A percentile compares a stretch with the other conserved stretches of the same genome.
phyloP scores from a whole-genome alignment of 768 basidiomycete species.

The Boletus subparvulus region DNA sequence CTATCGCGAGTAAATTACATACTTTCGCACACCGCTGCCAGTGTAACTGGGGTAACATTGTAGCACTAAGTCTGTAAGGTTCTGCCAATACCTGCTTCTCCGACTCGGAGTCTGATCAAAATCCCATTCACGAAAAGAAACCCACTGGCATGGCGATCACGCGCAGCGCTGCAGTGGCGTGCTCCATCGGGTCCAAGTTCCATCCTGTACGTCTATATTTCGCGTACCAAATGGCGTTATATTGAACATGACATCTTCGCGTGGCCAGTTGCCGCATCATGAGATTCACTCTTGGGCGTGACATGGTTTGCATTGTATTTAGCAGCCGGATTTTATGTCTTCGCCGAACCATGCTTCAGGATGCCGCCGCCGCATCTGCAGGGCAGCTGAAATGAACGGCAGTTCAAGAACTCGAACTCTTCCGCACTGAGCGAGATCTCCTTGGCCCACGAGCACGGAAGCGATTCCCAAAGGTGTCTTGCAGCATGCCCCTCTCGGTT shows the following conservation, averaged over 20 bases:
- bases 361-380: not conserved
- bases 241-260: not conserved
- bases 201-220: not conserved
- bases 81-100: not conserved
- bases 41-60: no score
- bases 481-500: no score
- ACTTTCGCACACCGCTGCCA: no score
- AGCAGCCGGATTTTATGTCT: not conserved
- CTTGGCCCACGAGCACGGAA: not conserved
- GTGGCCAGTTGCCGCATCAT: not conserved
- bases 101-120: no score
- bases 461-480: no score
- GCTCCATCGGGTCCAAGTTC: not conserved
- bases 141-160: not conserved
- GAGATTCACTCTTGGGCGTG: not conserved
- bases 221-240: not conserved
- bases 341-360: not conserved
- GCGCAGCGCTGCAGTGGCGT: not conserved
- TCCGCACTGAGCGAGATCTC: not conserved
- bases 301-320: not conserved
- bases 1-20: no score
- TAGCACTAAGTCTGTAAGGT: not conserved
- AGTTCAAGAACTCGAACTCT: not conserved
- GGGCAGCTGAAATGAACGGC: no score
- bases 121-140: not conserved